Evolutionary conservation across 2,329 filamentous ascomycete genomes (phyloP), one percentile per base, ranked within the genome.

Genomic region (Botrytis cinerea): DNA sequence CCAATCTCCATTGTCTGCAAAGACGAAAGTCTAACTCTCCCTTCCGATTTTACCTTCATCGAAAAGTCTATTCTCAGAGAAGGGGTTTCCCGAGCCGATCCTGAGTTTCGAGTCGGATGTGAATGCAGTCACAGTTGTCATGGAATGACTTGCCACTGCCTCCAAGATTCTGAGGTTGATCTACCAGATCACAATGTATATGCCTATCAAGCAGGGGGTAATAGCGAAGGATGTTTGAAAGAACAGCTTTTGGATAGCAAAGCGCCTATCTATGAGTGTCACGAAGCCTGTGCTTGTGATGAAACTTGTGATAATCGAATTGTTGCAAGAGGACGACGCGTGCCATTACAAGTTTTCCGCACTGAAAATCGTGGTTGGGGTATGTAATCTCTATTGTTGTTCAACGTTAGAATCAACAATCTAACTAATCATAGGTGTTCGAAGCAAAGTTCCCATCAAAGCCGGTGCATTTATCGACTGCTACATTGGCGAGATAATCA

Each of bases 331-430:
- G 93, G 93, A 0, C 86, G 93, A 4, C 88, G 86, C 63, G 85
- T 96, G 0, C 87, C 90, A 2, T 83, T 97, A 2, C 89, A 94
- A 78, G 93, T 97, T 28, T 96, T 96, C 81, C 89, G 90, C 71
- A 95, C 93, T 0, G 86, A 90, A n/a, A 75, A 74, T 67, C 88
- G 93, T 63, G 93, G 93, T 48, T 97, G 93, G 93, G 93, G 91
- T 89, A 81, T 77, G 85, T 81, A 16, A 20, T 2, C 8, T 43
- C 62, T 22, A 46, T 28, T 6, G 57, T 48, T 61, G 60, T 54
- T 38, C 14, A 2, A 40, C 40, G 28, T 48, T 28, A 1, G 35
- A n/a, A 1, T 16, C 40, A 32, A 51, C 46, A 64, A 32, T 57
- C 75, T 77, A 70, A 78, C 45, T 40, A 46, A 32, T 12, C 35